A percentile compares a stretch with the other conserved stretches of the same genome.
These are phyloP conservation scores for Aciculosporium take DNA, from an alignment of 2,329 filamentous ascomycete species.

Conservation along the genomic window DNA sequence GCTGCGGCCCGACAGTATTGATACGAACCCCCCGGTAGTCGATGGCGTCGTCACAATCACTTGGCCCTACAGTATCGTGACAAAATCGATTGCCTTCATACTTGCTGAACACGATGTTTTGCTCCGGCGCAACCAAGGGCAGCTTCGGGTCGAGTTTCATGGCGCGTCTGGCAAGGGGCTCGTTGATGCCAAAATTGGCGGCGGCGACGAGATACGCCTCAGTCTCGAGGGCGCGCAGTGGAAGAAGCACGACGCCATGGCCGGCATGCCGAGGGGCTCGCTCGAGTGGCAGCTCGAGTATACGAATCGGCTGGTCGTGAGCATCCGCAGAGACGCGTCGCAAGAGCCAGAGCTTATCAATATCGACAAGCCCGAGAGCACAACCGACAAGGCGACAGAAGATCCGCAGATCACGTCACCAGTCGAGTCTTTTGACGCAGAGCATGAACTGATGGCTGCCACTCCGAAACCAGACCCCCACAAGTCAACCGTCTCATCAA, in stretches of 20 bases:
- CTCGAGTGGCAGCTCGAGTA: slow-evolving; percentile 47
- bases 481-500: slow-evolving; percentile 13
- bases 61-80: slow-evolving; percentile 81
- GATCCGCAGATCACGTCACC: slow-evolving; percentile 1
- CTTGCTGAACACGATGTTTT: slow-evolving; percentile 77
- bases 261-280: slow-evolving; percentile 33
- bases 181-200: slow-evolving; percentile 52
- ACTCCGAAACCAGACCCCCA: slow-evolving; percentile 5
- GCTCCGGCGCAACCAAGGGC: slow-evolving; percentile 60
- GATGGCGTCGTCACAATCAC: slow-evolving; percentile 67
- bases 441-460: background rate
- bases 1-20: slow-evolving; percentile 33
- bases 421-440: background rate
- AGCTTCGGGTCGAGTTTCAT: slow-evolving; percentile 64
- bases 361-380: slow-evolving; percentile 26
- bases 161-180: slow-evolving; percentile 57
- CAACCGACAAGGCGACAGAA: slow-evolving; percentile 7
- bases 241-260: slow-evolving; percentile 35
- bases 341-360: slow-evolving; percentile 35
- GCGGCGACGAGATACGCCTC: slow-evolving; percentile 62
- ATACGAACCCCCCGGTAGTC: slow-evolving; percentile 32
- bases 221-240: slow-evolving; percentile 56
- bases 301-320: slow-evolving; percentile 31
- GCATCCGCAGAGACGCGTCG: slow-evolving; percentile 28
- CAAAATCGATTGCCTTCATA: slow-evolving; percentile 58